A percentile compares a stretch with the other conserved stretches of the same genome.
These are phyloP conservation scores for Maudiozyma turicensis DNA, from an alignment of 805 yeast genomes.

Conservation along the genomic window DNA sequence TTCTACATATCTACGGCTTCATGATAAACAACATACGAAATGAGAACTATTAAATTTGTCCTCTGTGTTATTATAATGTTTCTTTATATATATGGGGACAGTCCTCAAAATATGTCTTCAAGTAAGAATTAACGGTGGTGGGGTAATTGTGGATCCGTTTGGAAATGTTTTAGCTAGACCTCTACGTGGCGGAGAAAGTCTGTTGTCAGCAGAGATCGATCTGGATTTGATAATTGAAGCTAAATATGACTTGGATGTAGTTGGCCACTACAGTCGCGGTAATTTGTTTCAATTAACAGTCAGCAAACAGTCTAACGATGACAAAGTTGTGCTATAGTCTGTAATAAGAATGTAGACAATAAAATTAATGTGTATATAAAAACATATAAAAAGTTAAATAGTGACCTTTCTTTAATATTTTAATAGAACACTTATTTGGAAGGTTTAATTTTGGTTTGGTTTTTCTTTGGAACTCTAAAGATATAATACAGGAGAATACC, in stretches of 20 bases:
- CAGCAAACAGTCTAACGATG: background rate
- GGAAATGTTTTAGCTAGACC: background rate
- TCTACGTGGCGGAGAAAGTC: background rate
- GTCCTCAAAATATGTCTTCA: background rate
- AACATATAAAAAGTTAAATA: background rate
- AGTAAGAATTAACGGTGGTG: background rate
- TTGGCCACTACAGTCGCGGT: background rate
- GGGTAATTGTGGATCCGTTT: background rate
- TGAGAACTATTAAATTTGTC: too few species aligned
- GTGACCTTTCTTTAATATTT: too few species aligned
- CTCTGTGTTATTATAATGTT: too few species aligned
- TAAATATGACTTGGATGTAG: background rate
- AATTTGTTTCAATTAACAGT: background rate
- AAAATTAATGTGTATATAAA: background rate
- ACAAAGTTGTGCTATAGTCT: background rate
- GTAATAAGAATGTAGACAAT: background rate
- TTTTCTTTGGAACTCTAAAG: conserved; percentile 59
- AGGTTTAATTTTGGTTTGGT: background rate
- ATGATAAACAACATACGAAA: too few species aligned
- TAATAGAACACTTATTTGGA: background rate
- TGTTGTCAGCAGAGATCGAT: background rate
- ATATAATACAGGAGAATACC: conserved; percentile 47
- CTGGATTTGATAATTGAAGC: background rate
- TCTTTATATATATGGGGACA: too few species aligned
- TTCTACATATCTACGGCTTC: too few species aligned